Percentiles rank a stretch among this genome's conserved stretches.
These are phyloP conservation scores for Neofusicoccum sp. DNA, from an alignment of 2,329 filamentous ascomycete species.

Conservation along the genomic window DNA sequence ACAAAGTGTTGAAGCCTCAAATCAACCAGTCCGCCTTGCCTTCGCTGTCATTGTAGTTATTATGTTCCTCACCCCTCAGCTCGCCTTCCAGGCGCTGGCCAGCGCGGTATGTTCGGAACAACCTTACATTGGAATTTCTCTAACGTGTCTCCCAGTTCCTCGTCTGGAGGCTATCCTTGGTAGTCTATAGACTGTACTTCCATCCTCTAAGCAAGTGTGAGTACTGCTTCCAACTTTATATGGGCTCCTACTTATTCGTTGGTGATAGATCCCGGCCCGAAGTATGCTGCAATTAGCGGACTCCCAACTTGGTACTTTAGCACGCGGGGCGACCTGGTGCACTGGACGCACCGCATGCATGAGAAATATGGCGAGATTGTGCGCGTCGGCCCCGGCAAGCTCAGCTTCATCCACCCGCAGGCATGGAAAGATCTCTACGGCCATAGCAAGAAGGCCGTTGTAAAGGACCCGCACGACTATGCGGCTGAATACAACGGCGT, in stretches of 20 bases:
- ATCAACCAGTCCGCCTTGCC: too few relatives aligned
- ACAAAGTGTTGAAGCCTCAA: too few relatives aligned
- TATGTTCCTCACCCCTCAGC: too few relatives aligned
- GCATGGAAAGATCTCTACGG: conserved; percentile 21
- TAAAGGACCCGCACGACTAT: conserved; percentile 24
- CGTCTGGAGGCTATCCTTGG: too few relatives aligned
- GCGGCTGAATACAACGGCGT: conserved; percentile 30
- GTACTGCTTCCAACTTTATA: background rate
- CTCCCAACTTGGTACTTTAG: background rate
- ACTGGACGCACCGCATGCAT: background rate
- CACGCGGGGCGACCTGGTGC: background rate
- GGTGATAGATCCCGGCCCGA: conserved; percentile 5
- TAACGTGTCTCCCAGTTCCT: too few relatives aligned
- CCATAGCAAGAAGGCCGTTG: conserved; percentile 20
- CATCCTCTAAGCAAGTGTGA: conserved; percentile 40
- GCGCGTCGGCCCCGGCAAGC: background rate
- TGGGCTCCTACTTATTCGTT: background rate
- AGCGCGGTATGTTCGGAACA: too few relatives aligned
- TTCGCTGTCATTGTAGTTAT: too few relatives aligned
- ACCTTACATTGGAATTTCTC: too few relatives aligned
- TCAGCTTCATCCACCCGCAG: conserved; percentile 6
- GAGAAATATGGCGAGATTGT: conserved; percentile 13
- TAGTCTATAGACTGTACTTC: conserved; percentile 41
- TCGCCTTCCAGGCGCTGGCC: too few relatives aligned
- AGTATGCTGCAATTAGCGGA: background rate